A percentile compares a stretch with the other conserved stretches of the same genome.
Conservation (phyloP, 1,284 basidiomycete species). For the Ustilago trichophora region DNA sequence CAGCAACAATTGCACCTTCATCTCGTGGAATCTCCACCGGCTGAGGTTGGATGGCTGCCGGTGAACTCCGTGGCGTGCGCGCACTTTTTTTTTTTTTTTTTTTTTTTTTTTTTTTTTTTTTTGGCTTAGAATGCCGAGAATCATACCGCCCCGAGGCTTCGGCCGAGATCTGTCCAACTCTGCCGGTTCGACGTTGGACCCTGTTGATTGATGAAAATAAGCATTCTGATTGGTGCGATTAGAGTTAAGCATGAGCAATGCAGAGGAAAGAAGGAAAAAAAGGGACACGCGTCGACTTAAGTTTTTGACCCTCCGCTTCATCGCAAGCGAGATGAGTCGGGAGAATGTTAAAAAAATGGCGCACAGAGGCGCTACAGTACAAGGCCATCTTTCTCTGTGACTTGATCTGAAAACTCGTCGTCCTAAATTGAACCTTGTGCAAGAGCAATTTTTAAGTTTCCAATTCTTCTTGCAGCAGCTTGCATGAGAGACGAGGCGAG, state of each 20-base stretch:
- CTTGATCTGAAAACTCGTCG: conserved; percentile 27
- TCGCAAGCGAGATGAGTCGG: background rate
- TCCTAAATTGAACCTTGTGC: too few relatives aligned
- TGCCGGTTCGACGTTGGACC: too few relatives aligned
- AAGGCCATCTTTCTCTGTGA: background rate
- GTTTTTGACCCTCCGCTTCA: background rate
- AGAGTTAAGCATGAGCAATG: conserved; percentile 24
- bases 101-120: too few relatives aligned
- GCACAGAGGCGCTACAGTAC: background rate
- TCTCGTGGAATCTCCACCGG: conserved; percentile 7
- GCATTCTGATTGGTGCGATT: conserved; percentile 46
- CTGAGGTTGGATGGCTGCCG: conserved; percentile 8
- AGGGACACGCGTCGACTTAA: conserved; percentile 12
- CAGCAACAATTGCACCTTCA: background rate
- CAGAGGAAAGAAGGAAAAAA: background rate
- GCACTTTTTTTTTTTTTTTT: too few relatives aligned
- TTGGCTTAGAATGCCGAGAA: conserved; percentile 11
- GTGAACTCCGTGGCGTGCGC: conserved; percentile 8
- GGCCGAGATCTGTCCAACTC: conserved; percentile 20
- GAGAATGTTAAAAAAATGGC: conserved; percentile 1
- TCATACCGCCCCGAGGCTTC: conserved; percentile 12
- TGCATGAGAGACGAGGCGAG: background rate
- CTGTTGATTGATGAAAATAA: conserved; percentile 18
- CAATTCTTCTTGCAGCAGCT: background rate
- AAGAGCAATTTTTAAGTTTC: too few relatives aligned